phyloP scores from a whole-genome alignment of 2,329 filamentous ascomycete genomes.

The Hypoxylon sp. region DNA sequence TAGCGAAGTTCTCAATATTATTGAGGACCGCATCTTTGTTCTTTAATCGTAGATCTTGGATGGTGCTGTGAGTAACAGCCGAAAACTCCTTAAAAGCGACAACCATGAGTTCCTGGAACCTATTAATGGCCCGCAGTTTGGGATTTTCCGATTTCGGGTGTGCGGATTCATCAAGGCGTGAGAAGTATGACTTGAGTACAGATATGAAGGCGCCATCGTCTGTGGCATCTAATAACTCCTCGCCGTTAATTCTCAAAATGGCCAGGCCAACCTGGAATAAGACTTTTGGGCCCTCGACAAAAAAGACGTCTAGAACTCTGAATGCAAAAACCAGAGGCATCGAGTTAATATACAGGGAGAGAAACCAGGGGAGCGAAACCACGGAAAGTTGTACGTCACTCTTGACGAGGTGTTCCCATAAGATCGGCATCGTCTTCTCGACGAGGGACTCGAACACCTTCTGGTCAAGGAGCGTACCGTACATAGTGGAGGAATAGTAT shows the following conservation, averaged over 20 bases:
- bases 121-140: conserved; percentile 91
- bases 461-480: conserved; percentile 95
- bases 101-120: conserved; percentile 98
- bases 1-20: conserved; percentile 97
- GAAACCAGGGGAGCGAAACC: conserved; percentile 96
- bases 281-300: conserved; percentile 96
- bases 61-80: conserved; percentile 91
- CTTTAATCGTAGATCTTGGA: conserved; percentile 87
- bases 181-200: conserved; percentile 94
- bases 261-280: conserved; percentile 96
- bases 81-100: conserved; percentile 99
- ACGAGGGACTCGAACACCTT: conserved; percentile 97
- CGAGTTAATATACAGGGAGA: conserved; percentile 98
- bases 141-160: conserved; percentile 96
- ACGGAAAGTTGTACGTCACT: conserved; percentile 97
- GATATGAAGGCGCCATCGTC: conserved; percentile 98
- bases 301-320: conserved; percentile 96
- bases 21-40: conserved; percentile 95
- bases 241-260: conserved; percentile 96
- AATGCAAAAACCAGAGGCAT: conserved; percentile 99
- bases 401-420: conserved; percentile 98
- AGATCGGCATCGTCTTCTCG: conserved; percentile 98
- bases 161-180: conserved; percentile 91
- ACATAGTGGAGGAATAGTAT: conserved; percentile 99
- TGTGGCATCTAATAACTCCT: conserved; percentile 90